A percentile compares a stretch with the other conserved stretches of the same genome.
These are phyloP conservation scores for Grifola frondosa DNA, from an alignment of 1,284 basidiomycete species.

Conservation along the genomic window DNA sequence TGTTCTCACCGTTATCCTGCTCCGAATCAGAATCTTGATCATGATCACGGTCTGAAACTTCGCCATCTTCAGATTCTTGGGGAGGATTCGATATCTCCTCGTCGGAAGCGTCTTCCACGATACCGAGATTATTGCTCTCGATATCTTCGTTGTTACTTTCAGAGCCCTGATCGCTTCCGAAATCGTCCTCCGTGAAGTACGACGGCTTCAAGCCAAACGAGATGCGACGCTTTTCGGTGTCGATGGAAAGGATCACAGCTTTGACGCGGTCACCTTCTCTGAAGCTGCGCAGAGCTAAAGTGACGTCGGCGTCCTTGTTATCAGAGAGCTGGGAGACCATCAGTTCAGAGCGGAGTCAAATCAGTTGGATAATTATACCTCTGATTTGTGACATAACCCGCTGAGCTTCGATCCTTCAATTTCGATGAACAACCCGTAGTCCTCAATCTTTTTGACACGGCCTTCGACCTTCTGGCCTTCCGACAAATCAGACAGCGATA, in stretches of 20 bases:
- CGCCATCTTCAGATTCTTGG: constrained; percentile 10
- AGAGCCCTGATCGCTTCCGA: constrained; percentile 35
- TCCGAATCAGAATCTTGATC: constrained; percentile 2
- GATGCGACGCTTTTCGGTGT: constrained; percentile 75
- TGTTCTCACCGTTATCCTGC: constrained; percentile 7
- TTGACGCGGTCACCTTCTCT: constrained; percentile 86
- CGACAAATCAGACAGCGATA: constrained; percentile 59
- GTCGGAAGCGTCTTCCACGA: constrained; percentile 33
- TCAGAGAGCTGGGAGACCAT: constrained; percentile 67
- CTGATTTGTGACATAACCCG: constrained; percentile 93
- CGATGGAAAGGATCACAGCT: constrained; percentile 74
- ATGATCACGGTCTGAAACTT: no score
- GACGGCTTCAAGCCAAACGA: constrained; percentile 91
- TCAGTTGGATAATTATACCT: no score
- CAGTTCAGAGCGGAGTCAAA: no score
- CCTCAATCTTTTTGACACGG: constrained; percentile 75
- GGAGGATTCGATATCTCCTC: constrained; percentile 25
- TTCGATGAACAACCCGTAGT: constrained; percentile 91
- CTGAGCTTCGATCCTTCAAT: constrained; percentile 81
- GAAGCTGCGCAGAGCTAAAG: constrained; percentile 80
- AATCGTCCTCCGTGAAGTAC: constrained; percentile 68
- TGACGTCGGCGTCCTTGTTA: constrained; percentile 77
- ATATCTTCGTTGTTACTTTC: constrained; percentile 34
- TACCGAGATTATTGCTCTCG: constrained; percentile 30
- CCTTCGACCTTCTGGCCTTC: constrained; percentile 79